phyloP scores from a whole-genome alignment of 352 stramenopile genomes.

The Pythium folliculosum region DNA sequence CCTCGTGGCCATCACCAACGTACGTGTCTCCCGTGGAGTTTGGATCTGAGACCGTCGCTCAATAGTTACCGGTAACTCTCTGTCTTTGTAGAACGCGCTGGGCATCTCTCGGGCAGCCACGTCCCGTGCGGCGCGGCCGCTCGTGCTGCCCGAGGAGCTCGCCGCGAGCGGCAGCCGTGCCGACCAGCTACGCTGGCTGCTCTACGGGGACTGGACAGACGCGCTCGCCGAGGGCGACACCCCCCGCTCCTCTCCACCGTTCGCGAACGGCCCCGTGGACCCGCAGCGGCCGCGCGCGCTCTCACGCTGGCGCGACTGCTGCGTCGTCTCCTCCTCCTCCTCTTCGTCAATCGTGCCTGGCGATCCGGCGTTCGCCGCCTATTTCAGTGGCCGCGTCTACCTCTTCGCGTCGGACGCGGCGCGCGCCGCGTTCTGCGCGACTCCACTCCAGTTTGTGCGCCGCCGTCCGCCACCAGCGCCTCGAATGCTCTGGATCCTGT shows the following conservation, averaged over 20 bases:
- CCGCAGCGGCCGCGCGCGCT: constrained; percentile 25
- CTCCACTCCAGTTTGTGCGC: constrained; percentile 51
- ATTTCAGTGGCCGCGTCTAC: constrained; percentile 55
- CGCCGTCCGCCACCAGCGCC: constrained; percentile 28
- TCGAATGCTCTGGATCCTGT: constrained; percentile 47
- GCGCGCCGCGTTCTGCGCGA: constrained; percentile 40
- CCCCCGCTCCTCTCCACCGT: constrained; percentile 23
- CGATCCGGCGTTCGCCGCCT: constrained; percentile 42
- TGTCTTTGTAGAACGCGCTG: constrained; percentile 37
- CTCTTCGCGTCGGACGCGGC: constrained; percentile 41
- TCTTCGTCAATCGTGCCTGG: constrained; percentile 31
- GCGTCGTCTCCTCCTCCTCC: constrained; percentile 37
- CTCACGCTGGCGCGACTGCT: constrained; percentile 69
- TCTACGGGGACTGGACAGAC: constrained; percentile 58
- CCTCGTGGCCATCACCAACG: constrained; percentile 53
- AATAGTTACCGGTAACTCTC: neutral
- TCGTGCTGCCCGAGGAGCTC: constrained; percentile 48
- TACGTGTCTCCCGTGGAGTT: constrained; percentile 33
- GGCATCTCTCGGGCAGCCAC: constrained; percentile 46
- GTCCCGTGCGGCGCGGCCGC: constrained; percentile 35
- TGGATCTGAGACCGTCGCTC: neutral
- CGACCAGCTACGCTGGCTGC: constrained; percentile 62
- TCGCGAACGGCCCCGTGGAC: constrained; percentile 15
- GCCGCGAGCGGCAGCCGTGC: constrained; percentile 28
- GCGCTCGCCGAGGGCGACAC: constrained; percentile 15